Conservation (phyloP, 306 rosid genomes). For the Glycine soja region DNA sequence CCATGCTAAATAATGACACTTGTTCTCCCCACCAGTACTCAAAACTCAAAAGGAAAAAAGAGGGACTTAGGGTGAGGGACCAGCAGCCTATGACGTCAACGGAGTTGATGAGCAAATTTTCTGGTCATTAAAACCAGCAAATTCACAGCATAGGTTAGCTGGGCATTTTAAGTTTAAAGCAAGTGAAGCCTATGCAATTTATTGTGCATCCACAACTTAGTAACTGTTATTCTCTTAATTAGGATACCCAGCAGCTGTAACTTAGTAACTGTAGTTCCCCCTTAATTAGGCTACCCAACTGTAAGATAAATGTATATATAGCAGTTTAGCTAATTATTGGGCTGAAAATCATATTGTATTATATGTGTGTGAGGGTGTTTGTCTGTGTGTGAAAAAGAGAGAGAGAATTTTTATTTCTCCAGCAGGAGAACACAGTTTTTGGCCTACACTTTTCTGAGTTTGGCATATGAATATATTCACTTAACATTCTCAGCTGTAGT, state of each 20-base stretch:
- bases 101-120: conserved; percentile 4
- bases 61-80: conserved; percentile 5
- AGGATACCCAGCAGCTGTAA: background rate
- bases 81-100: background rate
- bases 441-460: background rate
- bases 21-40: conserved; percentile 26
- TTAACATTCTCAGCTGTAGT: conserved; percentile 31
- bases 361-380: background rate
- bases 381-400: background rate
- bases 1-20: conserved; percentile 22
- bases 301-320: no score
- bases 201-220: background rate
- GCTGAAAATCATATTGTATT: no score
- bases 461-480: conserved; percentile 16
- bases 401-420: background rate
- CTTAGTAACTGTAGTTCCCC: no score
- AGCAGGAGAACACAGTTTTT: background rate
- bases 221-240: background rate
- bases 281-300: no score
- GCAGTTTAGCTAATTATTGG: no score
- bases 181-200: background rate
- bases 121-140: background rate
- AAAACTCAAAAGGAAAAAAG: conserved; percentile 2
- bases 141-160: background rate
- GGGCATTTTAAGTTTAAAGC: background rate